Base-by-base conservation (phyloP, 352 stramenopile genomes). In the Globisporangium solare region DNA sequence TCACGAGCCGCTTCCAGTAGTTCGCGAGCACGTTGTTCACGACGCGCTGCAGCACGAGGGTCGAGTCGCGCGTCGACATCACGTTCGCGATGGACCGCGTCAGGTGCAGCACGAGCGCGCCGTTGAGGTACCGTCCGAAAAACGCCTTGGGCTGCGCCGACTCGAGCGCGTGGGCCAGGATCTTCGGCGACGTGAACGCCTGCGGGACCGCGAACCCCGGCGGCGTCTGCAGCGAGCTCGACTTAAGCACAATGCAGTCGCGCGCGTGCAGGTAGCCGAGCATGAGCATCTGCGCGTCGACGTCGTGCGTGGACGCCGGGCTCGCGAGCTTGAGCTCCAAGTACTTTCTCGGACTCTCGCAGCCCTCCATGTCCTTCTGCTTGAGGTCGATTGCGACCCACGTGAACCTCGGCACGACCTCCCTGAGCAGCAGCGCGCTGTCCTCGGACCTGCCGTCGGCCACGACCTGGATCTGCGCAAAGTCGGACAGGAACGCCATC, bases 381-480 rank as follows among this genome's bases (percentile, higher is more conserved):
- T 91, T 89, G 54, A 91, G 73, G 57, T 89, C 80, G 50, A 91
- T 53, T 1, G 80, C 80, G 11, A 69, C 76, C 80, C 80, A 91
- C 47, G 80, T 89, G 45, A 88, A 68, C 39, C 54, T 64, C 18
- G 80, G 80, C 48, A 74, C 56, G 24, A 91, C 52, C n/a, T 73
- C 73, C 54, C 72, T 70, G 41, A 88, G 60, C 56, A 89, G 53
- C 56, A 39, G 32, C 10, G 66, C 32, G 51, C 89, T 86, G 48
- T 57, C 54, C 10, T 82, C 65, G 14, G 27, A 51, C 22, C n/a
- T 40, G 1, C 37, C 58, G 20, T 61, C 67, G 21, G 71, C 58
- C 6, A 67, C 53, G 27, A 88, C 66, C 66, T 83, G 70, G 11
- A 86, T 73, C 51, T 73, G 55, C 27, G 67, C 39, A 58, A 88